Percentiles rank a stretch among this genome's conserved stretches.
Conservation (phyloP, 768 basidiomycete species). For the Tylopilus rubrobrunneus region DNA sequence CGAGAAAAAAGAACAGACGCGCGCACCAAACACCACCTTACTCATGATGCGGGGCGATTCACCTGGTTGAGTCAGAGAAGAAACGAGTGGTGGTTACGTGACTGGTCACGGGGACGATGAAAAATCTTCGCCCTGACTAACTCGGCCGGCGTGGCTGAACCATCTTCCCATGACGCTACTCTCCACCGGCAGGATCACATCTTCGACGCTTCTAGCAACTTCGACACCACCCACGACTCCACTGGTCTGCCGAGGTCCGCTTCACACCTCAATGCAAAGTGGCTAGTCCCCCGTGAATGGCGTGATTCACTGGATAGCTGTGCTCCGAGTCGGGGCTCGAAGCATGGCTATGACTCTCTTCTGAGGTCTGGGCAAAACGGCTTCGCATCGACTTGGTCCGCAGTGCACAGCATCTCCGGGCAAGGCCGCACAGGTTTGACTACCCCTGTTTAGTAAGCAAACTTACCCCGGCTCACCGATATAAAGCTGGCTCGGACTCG, state of each 20-base stretch:
- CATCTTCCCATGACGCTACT: background rate
- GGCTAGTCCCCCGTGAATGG: background rate
- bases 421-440: too few species aligned
- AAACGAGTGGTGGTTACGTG: background rate
- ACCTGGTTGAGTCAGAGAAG: background rate
- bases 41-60: slow-evolving; percentile 40
- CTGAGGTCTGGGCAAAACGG: too few species aligned
- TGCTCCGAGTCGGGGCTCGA: too few species aligned
- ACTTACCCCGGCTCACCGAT: background rate
- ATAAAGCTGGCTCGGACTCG: background rate
- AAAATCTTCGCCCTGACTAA: background rate
- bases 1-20: background rate
- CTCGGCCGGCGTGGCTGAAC: background rate
- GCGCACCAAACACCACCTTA: slow-evolving; percentile 70
- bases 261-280: too few species aligned
- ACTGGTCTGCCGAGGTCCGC: background rate
- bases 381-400: too few species aligned
- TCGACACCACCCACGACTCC: background rate
- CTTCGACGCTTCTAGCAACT: background rate
- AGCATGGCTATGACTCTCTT: too few species aligned
- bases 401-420: too few species aligned
- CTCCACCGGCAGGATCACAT: background rate
- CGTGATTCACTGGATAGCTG: background rate
- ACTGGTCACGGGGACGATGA: background rate
- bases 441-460: too few species aligned